These are phyloP conservation scores for Fusarium sp. DNA, from an alignment of 2,329 filamentous ascomycete species.

Conservation along the genomic window DNA sequence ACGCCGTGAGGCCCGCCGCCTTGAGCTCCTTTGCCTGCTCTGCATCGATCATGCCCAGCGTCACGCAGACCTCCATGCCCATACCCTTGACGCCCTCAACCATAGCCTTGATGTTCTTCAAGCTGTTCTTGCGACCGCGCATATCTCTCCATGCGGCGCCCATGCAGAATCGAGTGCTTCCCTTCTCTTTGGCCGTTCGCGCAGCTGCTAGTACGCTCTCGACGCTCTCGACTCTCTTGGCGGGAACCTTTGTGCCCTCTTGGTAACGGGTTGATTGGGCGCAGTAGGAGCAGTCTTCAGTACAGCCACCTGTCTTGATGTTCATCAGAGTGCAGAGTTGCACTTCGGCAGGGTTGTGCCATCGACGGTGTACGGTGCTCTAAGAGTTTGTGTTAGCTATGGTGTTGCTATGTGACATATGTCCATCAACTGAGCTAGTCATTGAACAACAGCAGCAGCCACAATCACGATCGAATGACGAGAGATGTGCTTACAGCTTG, in stretches of 20 bases:
- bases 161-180: slow-evolving; percentile 94
- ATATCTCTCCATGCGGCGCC: slow-evolving; percentile 94
- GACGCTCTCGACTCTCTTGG: slow-evolving; percentile 81
- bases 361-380: slow-evolving; percentile 82
- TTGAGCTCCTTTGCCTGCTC: slow-evolving; percentile 84
- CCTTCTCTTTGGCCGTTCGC: slow-evolving; percentile 79
- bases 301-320: slow-evolving; percentile 94
- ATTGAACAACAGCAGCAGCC: not conserved
- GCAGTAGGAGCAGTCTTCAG: slow-evolving; percentile 93
- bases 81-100: slow-evolving; percentile 80
- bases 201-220: slow-evolving; percentile 84
- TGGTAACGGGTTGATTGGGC: slow-evolving; percentile 85
- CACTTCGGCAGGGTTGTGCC: slow-evolving; percentile 84
- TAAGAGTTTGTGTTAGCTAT: slow-evolving; percentile 48
- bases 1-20: slow-evolving; percentile 84
- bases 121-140: slow-evolving; percentile 84
- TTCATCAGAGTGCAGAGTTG: slow-evolving; percentile 97
- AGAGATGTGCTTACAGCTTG: slow-evolving; percentile 67
- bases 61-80: slow-evolving; percentile 94
- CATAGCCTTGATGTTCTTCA: slow-evolving; percentile 89
- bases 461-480: not conserved
- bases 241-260: slow-evolving; percentile 79
- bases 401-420: slow-evolving; percentile 5
- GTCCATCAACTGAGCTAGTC: not conserved
- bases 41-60: slow-evolving; percentile 88